Percentiles rank a stretch among this genome's conserved stretches.
These are phyloP conservation scores for Dactylellina parvicollis DNA, from an alignment of 2,329 filamentous ascomycete species.

Conservation along the genomic window DNA sequence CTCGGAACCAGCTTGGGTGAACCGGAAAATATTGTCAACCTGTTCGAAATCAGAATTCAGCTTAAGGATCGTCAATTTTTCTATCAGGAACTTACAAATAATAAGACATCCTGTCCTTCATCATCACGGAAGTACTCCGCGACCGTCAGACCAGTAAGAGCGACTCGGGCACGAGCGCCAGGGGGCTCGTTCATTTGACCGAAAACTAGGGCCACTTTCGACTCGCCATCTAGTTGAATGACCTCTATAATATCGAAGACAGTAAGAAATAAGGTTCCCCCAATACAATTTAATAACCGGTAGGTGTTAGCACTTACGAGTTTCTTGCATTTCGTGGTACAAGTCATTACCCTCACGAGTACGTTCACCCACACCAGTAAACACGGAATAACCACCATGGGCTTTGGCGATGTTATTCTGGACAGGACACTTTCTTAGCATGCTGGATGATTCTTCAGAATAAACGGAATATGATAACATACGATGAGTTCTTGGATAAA, in stretches of 20 bases:
- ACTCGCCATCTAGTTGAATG: constrained; percentile 98
- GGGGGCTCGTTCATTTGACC: constrained; percentile 99
- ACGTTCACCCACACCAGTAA: constrained; percentile 99
- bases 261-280: constrained; percentile 3
- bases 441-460: background rate
- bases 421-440: constrained; percentile 11
- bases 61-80: background rate
- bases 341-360: constrained; percentile 99
- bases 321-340: constrained; percentile 99
- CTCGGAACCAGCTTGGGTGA: constrained; percentile 99
- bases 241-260: constrained; percentile 67
- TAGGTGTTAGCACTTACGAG: constrained; percentile 63
- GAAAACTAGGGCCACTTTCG: constrained; percentile 99
- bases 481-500: constrained; percentile 99
- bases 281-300: background rate
- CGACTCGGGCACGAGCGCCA: constrained; percentile 99
- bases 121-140: constrained; percentile 85
- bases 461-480: constrained; percentile 61
- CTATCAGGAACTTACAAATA: constrained; percentile 56
- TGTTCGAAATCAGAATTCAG: constrained; percentile 66
- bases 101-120: constrained; percentile 62
- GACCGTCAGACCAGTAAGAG: constrained; percentile 85
- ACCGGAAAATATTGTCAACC: constrained; percentile 99
- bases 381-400: constrained; percentile 99
- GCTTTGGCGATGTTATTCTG: constrained; percentile 99